phyloP scores from a whole-genome alignment of 1,284 basidiomycete species.

The Ceratobasidium sp. region DNA sequence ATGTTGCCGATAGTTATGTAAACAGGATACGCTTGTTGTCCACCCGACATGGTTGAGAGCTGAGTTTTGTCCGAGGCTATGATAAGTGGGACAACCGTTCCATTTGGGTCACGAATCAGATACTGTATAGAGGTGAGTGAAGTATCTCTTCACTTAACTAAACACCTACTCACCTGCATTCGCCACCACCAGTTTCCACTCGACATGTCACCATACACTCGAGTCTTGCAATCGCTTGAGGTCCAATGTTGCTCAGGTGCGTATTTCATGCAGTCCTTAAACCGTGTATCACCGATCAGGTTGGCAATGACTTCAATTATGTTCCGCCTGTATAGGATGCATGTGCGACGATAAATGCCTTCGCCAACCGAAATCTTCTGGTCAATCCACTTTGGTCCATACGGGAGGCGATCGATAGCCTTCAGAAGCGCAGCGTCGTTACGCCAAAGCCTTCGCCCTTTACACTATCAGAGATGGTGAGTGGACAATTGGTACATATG shows the following conservation, averaged over 20 bases:
- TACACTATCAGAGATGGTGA: not conserved
- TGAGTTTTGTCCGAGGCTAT: slow-evolving; percentile 47
- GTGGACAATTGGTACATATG: not conserved
- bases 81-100: slow-evolving; percentile 47
- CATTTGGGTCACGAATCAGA: slow-evolving; percentile 5
- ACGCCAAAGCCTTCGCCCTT: not conserved
- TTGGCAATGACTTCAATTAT: slow-evolving; percentile 52
- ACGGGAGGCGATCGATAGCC: slow-evolving; percentile 15
- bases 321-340: slow-evolving; percentile 1
- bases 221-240: slow-evolving; percentile 3
- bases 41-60: slow-evolving; percentile 38
- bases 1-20: slow-evolving; percentile 18
- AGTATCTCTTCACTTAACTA: not conserved
- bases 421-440: not conserved
- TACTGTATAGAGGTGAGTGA: not conserved
- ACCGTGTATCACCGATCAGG: slow-evolving; percentile 43
- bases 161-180: slow-evolving; percentile 36
- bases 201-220: slow-evolving; percentile 43
- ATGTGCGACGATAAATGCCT: slow-evolving; percentile 11
- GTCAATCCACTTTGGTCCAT: slow-evolving; percentile 10
- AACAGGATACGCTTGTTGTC: not conserved
- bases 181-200: slow-evolving; percentile 48
- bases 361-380: not conserved
- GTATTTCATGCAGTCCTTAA: slow-evolving; percentile 35
- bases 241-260: slow-evolving; percentile 43